Conservation (phyloP, 495 filamentous ascomycete genomes). For the Neurospora sp. region DNA sequence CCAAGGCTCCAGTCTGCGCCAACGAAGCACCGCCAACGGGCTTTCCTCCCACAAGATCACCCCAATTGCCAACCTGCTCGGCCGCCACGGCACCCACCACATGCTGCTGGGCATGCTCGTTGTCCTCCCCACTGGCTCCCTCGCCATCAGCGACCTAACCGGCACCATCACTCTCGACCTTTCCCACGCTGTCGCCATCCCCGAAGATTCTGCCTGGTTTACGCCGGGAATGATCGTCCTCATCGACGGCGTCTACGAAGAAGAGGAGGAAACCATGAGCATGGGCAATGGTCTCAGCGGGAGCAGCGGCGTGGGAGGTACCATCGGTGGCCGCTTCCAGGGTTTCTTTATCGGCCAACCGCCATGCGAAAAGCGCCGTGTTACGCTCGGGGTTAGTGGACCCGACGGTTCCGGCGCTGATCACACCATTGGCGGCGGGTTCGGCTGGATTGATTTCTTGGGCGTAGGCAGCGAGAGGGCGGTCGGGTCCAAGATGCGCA, state of each 20-base stretch:
- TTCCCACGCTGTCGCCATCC: slow-evolving; percentile 68
- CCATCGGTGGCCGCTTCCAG: slow-evolving; percentile 80
- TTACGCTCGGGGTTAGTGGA: slow-evolving; percentile 59
- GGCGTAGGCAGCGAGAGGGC: slow-evolving; percentile 86
- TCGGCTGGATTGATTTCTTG: slow-evolving; percentile 95
- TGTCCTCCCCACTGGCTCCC: slow-evolving; percentile 67
- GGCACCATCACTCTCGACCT: slow-evolving; percentile 81
- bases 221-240: slow-evolving; percentile 90
- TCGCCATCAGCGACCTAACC: slow-evolving; percentile 76
- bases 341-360: slow-evolving; percentile 84
- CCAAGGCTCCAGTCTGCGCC: slow-evolving; percentile 38
- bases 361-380: slow-evolving; percentile 73
- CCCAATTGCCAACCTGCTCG: slow-evolving; percentile 85
- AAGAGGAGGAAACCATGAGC: slow-evolving; percentile 55
- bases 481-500: slow-evolving; percentile 70
- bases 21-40: slow-evolving; percentile 41
- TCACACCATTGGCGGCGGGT: slow-evolving; percentile 64
- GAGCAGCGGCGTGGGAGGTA: slow-evolving; percentile 72
- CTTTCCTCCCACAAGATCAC: slow-evolving; percentile 79
- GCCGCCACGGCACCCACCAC: slow-evolving; percentile 74
- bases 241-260: slow-evolving; percentile 89
- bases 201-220: slow-evolving; percentile 82
- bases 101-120: slow-evolving; percentile 78
- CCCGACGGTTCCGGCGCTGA: slow-evolving; percentile 35
- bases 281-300: slow-evolving; percentile 57